Base-by-base conservation (phyloP, 139 green algal species). In the Chlamydomonas applanata region DNA sequence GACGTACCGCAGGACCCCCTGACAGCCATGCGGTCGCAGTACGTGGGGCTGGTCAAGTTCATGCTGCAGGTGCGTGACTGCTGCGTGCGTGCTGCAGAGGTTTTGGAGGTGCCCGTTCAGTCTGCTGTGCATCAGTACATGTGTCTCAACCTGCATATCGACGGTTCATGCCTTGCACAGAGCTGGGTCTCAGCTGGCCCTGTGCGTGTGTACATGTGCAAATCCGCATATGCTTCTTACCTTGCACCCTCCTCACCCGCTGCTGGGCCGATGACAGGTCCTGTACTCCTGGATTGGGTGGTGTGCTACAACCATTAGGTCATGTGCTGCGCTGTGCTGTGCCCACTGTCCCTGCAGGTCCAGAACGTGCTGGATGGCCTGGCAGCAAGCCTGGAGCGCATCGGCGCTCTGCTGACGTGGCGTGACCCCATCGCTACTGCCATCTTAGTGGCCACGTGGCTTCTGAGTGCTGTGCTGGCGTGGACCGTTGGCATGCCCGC, bases 331-430 rank as follows among this genome's bases (percentile, higher is more conserved):
- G n/a, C n/a, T n/a, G n/a, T n/a, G n/a, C n/a, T n/a, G n/a, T n/a
- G 4, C 16, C 4, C 27, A 24, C 25, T 66, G 17, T 34, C 25
- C 11, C 59, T 34, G 14, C 71, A 77, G 71, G 36, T 79, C 4
- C 74, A 80, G 44, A 85, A 85, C 54, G 57, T 81, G 19, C 29
- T 85, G 74, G 79, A 85, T 35, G 57, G 67, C 64, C 40, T 85
- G 3, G 74, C 79, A 7, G 63, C 46, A 24, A 17, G 2, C 33
- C 30, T 73, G 24, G 79, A 85, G 79, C 74, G 79, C 34, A 1
- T 79, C 16, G 52, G 73, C 29, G 79, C 74, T 30, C 52, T 65
- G 76, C 32, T 76, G 11, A 67, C 69, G 7, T 85, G 79, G 79
- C 73, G 63, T 4, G 79, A 85, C 56, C 71, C 74, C 1, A 61